A percentile compares a stretch with the other conserved stretches of the same genome.
Evolutionary conservation across 1,139 yeast species (phyloP).

Genomic region (Suhomyces ambrosiae): DNA sequence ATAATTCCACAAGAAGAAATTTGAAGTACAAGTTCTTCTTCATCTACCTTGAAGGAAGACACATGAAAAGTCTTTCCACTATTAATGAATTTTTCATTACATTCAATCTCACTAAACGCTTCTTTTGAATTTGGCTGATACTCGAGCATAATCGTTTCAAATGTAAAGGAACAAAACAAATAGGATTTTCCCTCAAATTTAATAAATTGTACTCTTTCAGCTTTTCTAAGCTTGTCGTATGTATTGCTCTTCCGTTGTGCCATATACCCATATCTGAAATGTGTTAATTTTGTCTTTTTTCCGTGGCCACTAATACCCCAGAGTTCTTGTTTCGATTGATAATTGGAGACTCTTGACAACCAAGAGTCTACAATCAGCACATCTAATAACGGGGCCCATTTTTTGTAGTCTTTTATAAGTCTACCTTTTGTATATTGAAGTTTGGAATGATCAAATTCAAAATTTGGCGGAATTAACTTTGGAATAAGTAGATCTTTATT

Average conservation of each 20-base stretch:
- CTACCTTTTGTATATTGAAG: slow-evolving; percentile 14
- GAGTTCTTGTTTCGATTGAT: slow-evolving; percentile 37
- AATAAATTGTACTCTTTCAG: slow-evolving; percentile 22
- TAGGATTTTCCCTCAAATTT: slow-evolving; percentile 21
- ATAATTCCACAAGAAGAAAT: slow-evolving; percentile 15
- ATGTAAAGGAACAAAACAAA: slow-evolving; percentile 40
- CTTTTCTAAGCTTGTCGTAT: slow-evolving; percentile 35
- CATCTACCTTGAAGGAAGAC: slow-evolving; percentile 10
- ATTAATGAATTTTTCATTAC: slow-evolving; percentile 17
- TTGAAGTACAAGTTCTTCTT: slow-evolving; percentile 16
- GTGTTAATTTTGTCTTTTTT: slow-evolving; percentile 40
- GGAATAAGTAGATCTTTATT: slow-evolving; percentile 31
- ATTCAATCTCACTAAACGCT: slow-evolving; percentile 30
- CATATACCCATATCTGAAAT: slow-evolving; percentile 41
- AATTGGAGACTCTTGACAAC: slow-evolving; percentile 19
- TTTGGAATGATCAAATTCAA: slow-evolving; percentile 14
- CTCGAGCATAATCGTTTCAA: slow-evolving; percentile 40
- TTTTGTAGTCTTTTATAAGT: slow-evolving; percentile 33
- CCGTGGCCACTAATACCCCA: slow-evolving; percentile 53
- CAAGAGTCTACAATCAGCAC: slow-evolving; percentile 36
- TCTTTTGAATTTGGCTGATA: slow-evolving; percentile 23
- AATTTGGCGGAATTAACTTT: slow-evolving; percentile 10
- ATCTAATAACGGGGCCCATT: slow-evolving; percentile 56
- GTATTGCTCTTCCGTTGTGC: slow-evolving; percentile 27
- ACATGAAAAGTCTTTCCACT: slow-evolving; percentile 16